Base-by-base conservation (phyloP, 202 grass and related monocot genomes). In the Carex arenaria region DNA sequence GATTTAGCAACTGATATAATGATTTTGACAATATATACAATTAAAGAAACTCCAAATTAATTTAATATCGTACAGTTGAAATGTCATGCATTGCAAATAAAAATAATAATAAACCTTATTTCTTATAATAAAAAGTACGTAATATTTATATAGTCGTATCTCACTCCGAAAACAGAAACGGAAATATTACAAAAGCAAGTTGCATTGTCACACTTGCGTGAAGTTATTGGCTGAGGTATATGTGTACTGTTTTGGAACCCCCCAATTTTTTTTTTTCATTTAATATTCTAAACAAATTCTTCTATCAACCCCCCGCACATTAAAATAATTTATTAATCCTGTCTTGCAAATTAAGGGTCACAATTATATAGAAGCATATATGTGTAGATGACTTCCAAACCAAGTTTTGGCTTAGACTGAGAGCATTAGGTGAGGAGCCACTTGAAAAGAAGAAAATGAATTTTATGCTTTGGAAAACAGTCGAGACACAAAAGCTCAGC, bases 401-500 rank as follows among this genome's bases (percentile, higher is more conserved):
- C 8, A 66, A 81, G 60, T 18, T 57, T 49, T 28, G n/a, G 36
- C 64, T 82, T 69, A 56, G 80, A 82, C 64, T 82, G 56, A 56
- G 80, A 82, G 63, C 15, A 56, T 51, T 22, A 56, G 13, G 63
- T 64, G 5, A 82, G 2, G 12, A 69, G 51, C 18, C 12, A 69
- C 60, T 49, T 34, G 20, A 23, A 80, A 59, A 53, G 10, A 81
- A 66, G 31, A 52, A 47, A 51, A 82, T 82, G 80, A 82, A 82
- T 20, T 56, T 22, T 69, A 12, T 67, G 43, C 17, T 68, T 55
- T 47, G 63, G 19, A 82, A 82, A 26, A 7, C 63, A 59, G 13
- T 19, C 17, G 80, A 82, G 3, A 19, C n/a, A 11, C 82, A 72
- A 83, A 91, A 83, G 71, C 30, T 75, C 15, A 22, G 84, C 1